A percentile compares a stretch with the other conserved stretches of the same genome.
Evolutionary conservation across 805 yeast species (phyloP).

Genomic region (Metschnikowia orientalis): DNA sequence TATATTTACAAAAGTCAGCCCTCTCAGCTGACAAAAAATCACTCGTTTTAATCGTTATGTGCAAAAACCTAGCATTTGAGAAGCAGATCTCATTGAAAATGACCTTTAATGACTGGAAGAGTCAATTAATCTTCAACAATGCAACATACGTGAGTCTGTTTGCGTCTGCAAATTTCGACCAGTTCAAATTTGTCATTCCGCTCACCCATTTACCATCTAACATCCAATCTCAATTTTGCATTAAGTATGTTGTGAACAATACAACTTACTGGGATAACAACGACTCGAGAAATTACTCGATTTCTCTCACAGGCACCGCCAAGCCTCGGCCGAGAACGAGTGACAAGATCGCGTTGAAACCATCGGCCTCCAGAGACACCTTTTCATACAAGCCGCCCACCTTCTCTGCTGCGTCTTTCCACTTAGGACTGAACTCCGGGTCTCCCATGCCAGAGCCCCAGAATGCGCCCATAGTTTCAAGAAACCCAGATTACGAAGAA

Average conservation of each 20-base stretch:
- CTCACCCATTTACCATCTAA: conserved; percentile 29
- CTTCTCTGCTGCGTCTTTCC: conserved; percentile 4
- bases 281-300: conserved; percentile 29
- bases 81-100: conserved; percentile 40
- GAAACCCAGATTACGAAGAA: conserved; percentile 10
- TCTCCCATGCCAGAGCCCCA: conserved; percentile 5
- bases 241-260: conserved; percentile 29
- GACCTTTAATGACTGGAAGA: conserved; percentile 47
- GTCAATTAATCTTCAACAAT: conserved; percentile 24
- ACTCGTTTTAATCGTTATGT: conserved; percentile 27
- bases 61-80: conserved; percentile 35
- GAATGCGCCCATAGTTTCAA: neutral
- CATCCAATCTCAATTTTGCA: conserved; percentile 32
- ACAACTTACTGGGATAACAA: conserved; percentile 39
- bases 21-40: conserved; percentile 23
- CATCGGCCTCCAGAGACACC: conserved; percentile 7
- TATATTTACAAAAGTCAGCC: conserved; percentile 36
- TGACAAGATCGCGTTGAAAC: conserved; percentile 8
- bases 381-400: conserved; percentile 13
- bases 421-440: neutral
- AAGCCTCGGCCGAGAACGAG: conserved; percentile 5
- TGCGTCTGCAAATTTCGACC: conserved; percentile 32
- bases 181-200: conserved; percentile 49
- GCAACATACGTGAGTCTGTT: conserved; percentile 22
- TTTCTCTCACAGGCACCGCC: conserved; percentile 21